Conservation (phyloP, 2,329 filamentous ascomycete species). For the Clonostachys solani region DNA sequence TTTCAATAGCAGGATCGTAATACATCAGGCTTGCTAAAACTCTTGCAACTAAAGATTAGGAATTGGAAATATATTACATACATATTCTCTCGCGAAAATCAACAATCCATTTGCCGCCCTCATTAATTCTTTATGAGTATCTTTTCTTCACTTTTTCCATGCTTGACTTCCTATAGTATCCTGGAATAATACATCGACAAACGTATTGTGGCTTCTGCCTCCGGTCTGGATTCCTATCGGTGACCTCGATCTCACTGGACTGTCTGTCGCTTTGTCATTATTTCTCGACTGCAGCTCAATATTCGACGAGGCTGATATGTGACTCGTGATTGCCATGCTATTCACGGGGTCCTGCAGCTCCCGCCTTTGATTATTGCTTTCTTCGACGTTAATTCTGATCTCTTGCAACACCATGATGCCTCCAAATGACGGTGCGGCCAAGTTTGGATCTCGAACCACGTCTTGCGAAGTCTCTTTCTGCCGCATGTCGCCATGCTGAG, state of each 20-base stretch:
- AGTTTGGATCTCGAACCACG: background rate
- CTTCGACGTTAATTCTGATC: conserved; percentile 46
- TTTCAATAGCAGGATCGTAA: too few species aligned
- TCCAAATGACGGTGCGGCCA: conserved; percentile 27
- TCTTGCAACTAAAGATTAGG: too few species aligned
- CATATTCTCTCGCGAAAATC: too few species aligned
- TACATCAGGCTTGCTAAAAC: too few species aligned
- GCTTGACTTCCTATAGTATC: background rate
- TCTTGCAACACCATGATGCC: conserved; percentile 62
- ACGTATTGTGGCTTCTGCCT: background rate
- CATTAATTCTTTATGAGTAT: too few species aligned
- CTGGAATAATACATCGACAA: background rate
- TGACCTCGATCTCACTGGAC: background rate
- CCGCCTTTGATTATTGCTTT: conserved; percentile 4
- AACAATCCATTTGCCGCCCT: too few species aligned
- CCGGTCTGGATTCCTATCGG: background rate
- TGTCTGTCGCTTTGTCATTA: background rate
- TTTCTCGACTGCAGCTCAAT: background rate
- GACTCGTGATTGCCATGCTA: background rate
- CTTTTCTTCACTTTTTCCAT: too few species aligned
- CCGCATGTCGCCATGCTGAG: background rate
- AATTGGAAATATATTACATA: too few species aligned
- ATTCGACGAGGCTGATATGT: background rate
- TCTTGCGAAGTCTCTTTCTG: too few species aligned
- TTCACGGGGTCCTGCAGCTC: background rate